phyloP scores from a whole-genome alignment of 345 rosid genomes.

The Citrus hindsii region DNA sequence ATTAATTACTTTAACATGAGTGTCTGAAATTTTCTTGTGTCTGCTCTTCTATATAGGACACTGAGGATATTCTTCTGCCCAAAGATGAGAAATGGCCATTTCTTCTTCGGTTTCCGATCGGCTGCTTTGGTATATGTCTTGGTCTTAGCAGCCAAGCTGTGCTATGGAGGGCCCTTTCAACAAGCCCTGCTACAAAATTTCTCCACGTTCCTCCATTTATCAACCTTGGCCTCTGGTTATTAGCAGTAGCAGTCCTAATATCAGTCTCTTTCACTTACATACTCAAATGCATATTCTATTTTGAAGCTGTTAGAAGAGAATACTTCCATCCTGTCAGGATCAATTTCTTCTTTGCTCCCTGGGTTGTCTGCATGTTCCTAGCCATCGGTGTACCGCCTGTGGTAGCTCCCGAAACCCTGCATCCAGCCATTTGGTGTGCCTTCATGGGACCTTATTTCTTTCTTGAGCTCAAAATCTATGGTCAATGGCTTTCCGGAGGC shows the following conservation, averaged over 20 bases:
- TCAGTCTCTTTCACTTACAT: constrained; percentile 65
- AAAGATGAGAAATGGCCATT: constrained; percentile 91
- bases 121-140: constrained; percentile 85
- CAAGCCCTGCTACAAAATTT: constrained; percentile 65
- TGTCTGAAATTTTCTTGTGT: not conserved
- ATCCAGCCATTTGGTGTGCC: constrained; percentile 72
- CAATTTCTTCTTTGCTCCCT: constrained; percentile 93
- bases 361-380: constrained; percentile 96
- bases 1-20: not conserved
- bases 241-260: constrained; percentile 53
- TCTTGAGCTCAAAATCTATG: constrained; percentile 90
- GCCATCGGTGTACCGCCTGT: constrained; percentile 65
- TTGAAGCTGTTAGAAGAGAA: constrained; percentile 90
- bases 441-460: constrained; percentile 82
- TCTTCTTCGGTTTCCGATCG: constrained; percentile 87
- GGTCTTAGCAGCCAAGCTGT: constrained; percentile 92
- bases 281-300: constrained; percentile 84
- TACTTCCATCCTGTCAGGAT: constrained; percentile 85
- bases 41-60: constrained; percentile 47
- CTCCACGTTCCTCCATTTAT: constrained; percentile 67
- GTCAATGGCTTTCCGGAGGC: constrained; percentile 96
- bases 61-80: constrained; percentile 83
- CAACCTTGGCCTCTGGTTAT: constrained; percentile 66
- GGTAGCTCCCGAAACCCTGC: constrained; percentile 40
- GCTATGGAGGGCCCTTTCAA: constrained; percentile 73